phyloP scores from a whole-genome alignment of 2,329 filamentous ascomycete species.

The Ascocoryne sarcoides region DNA sequence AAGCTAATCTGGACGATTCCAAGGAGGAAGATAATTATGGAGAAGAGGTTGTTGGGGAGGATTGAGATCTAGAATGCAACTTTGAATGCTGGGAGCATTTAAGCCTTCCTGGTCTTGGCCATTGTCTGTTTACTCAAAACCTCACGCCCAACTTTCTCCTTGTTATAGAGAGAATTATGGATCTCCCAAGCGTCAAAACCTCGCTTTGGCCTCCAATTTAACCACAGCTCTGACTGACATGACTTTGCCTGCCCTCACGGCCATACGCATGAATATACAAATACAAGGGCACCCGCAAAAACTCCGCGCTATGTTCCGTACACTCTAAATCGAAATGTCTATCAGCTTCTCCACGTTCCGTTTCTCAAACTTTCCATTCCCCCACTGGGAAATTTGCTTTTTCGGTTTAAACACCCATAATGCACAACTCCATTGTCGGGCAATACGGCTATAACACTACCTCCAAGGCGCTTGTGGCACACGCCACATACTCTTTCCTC shows the following conservation, averaged over 20 bases:
- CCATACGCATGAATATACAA: slow-evolving; percentile 6
- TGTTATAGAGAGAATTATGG: background rate
- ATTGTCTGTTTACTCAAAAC: no score
- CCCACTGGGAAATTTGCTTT: slow-evolving; percentile 30
- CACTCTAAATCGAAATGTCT: slow-evolving; percentile 3
- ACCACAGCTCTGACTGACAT: background rate
- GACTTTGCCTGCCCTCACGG: background rate
- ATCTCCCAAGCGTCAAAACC: background rate
- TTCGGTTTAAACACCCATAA: slow-evolving; percentile 65
- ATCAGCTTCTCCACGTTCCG: slow-evolving; percentile 16
- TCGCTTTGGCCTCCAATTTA: background rate
- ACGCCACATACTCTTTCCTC: slow-evolving; percentile 88
- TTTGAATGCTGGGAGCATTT: background rate
- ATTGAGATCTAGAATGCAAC: slow-evolving; percentile 33
- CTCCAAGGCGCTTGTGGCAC: slow-evolving; percentile 86
- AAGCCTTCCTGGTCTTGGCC: no score
- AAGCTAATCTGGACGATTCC: slow-evolving; percentile 40
- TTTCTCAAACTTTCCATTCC: slow-evolving; percentile 16
- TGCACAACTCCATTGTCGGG: slow-evolving; percentile 77
- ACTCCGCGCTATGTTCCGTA: slow-evolving; percentile 23
- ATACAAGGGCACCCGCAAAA: slow-evolving; percentile 2
- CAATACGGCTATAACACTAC: slow-evolving; percentile 83
- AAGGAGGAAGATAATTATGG: slow-evolving; percentile 74
- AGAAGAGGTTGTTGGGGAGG: slow-evolving; percentile 66
- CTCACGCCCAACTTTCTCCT: background rate